Evolutionary conservation across 2,329 filamentous ascomycete species (phyloP), one percentile per base, ranked within the genome.

Genomic region (Fusarium sp.): DNA sequence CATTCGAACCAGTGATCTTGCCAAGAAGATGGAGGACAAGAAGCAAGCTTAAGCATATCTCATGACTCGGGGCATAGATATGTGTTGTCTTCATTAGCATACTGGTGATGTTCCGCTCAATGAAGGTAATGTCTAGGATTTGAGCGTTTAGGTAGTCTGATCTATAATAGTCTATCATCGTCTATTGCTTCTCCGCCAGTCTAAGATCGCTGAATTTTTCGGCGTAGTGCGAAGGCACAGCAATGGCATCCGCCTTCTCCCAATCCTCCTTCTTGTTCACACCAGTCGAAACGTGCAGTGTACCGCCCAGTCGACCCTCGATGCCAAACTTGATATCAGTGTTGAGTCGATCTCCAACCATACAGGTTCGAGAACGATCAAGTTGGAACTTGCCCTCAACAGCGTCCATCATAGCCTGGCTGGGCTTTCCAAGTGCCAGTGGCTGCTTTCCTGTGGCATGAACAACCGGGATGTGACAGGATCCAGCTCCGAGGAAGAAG

Each of bases 401-500:
- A 5, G 96, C 94, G 78, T 98, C 95, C 95, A 99, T 97, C 96
- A 99, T 99, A 6, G 95, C 95, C 82, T 97, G 94, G 77, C 93
- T 97, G 5, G 96, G 96, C 82, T 99, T 99, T 1, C 96, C 96
- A 39, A 98, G 82, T 5, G 92, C 89, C 31, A 93, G 80, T 1
- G 96, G 95, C 73, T 91, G 84, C 76, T 87, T 80, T 18, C 84
- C 84, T 6, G 87, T 83, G 84, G 93, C 93, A 77, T 91, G 91
- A 53, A 90, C 84, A 61, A 99, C 80, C 3, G 94, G 93, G 25
- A 92, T 88, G 48, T 90, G 90, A 67, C 93, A 90, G 3, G 92
- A 91, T 2, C 96, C 96, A 1, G 96, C 96, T 9, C 96, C 96
- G 2, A 96, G 94, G 80, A 99, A 98, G 68, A 99, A 87, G 40